These are phyloP conservation scores for Amauroascus niger DNA, from an alignment of 2,329 filamentous ascomycete species.

Conservation along the genomic window DNA sequence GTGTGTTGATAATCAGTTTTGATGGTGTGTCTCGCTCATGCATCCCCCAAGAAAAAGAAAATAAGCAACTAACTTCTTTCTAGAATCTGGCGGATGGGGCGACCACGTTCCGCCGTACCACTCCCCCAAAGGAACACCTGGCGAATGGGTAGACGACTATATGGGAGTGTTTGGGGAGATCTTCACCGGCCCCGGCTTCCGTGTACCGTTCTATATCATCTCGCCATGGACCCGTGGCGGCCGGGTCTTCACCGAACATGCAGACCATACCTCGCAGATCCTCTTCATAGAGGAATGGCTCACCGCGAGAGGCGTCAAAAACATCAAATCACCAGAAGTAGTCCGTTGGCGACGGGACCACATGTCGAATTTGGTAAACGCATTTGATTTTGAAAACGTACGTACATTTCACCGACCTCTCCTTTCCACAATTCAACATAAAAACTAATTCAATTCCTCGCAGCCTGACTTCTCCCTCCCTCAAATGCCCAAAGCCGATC, in stretches of 20 bases:
- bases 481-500: slow-evolving; percentile 35
- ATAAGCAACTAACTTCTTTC: neutral
- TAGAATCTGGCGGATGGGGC: slow-evolving; percentile 47
- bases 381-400: slow-evolving; percentile 38
- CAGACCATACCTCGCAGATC: slow-evolving; percentile 49
- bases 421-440: neutral
- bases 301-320: slow-evolving; percentile 34
- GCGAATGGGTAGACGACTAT: slow-evolving; percentile 46
- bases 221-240: slow-evolving; percentile 48
- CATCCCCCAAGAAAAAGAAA: neutral
- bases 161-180: slow-evolving; percentile 36
- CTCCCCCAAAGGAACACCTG: slow-evolving; percentile 41
- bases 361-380: slow-evolving; percentile 42
- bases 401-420: slow-evolving; percentile 1
- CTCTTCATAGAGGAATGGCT: slow-evolving; percentile 47
- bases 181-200: slow-evolving; percentile 40
- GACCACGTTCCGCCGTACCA: slow-evolving; percentile 48
- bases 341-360: slow-evolving; percentile 40
- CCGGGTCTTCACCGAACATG: slow-evolving; percentile 46
- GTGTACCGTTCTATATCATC: slow-evolving; percentile 47
- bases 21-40: slow-evolving; percentile 30
- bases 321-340: slow-evolving; percentile 37
- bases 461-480: slow-evolving; percentile 44
- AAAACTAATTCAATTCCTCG: slow-evolving; percentile 13
- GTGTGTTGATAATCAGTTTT: slow-evolving; percentile 43